A percentile compares a stretch with the other conserved stretches of the same genome.
Conservation (phyloP, 768 basidiomycete genomes). For the Gymnopilus junonius region DNA sequence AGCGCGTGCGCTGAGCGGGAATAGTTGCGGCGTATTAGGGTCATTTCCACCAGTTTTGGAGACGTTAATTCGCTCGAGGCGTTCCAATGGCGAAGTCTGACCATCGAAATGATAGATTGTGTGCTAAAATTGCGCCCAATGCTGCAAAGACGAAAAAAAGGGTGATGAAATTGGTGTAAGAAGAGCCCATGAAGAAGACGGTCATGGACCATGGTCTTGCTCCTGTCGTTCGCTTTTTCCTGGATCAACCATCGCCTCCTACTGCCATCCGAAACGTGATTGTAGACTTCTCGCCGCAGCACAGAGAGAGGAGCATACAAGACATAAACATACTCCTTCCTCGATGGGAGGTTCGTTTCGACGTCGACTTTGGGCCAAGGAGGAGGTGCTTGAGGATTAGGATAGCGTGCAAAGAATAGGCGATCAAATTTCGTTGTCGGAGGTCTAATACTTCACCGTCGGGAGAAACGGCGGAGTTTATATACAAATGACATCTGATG, state of each 20-base stretch:
- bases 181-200: conserved; percentile 77
- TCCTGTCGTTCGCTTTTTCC: conserved; percentile 82
- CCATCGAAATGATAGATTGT: conserved; percentile 94
- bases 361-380: conserved; percentile 91
- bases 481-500: too few relatives aligned
- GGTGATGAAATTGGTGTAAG: too few relatives aligned
- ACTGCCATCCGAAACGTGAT: conserved; percentile 73
- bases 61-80: conserved; percentile 81
- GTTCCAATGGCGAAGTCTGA: conserved; percentile 73
- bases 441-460: too few relatives aligned
- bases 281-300: conserved; percentile 84
- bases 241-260: conserved; percentile 65
- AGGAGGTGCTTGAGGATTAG: conserved; percentile 97
- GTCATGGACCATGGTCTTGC: conserved; percentile 97
- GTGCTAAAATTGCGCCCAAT: conserved; percentile 90
- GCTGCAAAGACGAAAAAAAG: conserved; percentile 42
- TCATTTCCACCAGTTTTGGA: conserved; percentile 79
- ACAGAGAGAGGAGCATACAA: conserved; percentile 88
- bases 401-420: conserved; percentile 84
- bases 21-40: conserved; percentile 69
- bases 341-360: conserved; percentile 76
- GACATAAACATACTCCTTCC: conserved; percentile 95
- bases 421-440: too few relatives aligned
- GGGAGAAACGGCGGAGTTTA: too few relatives aligned
- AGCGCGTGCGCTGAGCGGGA: conserved; percentile 79